Percentiles rank a stretch among this genome's conserved stretches.
These are phyloP conservation scores for Thraustochytrium sp. DNA, from an alignment of 352 stramenopile genomes.

Conservation along the genomic window DNA sequence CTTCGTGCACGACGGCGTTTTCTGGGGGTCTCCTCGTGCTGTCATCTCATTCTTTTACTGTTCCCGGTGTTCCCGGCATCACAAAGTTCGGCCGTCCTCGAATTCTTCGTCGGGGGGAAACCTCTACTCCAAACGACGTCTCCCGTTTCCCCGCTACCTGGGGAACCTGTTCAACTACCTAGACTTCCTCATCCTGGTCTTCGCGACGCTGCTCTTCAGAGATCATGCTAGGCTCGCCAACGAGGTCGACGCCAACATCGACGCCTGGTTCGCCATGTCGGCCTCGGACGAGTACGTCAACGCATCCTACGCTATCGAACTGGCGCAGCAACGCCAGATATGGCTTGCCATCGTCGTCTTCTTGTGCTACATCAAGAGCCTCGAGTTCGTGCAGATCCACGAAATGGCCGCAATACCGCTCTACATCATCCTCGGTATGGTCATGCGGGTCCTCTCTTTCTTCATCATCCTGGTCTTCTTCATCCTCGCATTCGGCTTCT, in stretches of 20 bases:
- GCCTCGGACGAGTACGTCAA: conserved; percentile 4
- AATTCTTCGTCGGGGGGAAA: not conserved
- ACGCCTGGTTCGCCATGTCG: not conserved
- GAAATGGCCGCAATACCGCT: conserved; percentile 24
- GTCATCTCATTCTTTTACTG: too few species aligned
- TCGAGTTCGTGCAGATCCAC: conserved; percentile 38
- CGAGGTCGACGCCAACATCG: not conserved
- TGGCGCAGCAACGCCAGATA: not conserved
- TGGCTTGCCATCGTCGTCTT: conserved; percentile 13
- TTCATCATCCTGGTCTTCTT: conserved; percentile 42
- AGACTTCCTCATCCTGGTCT: conserved; percentile 18
- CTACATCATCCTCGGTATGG: conserved; percentile 33
- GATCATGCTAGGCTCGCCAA: not conserved
- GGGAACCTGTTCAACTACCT: conserved; percentile 36
- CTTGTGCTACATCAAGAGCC: conserved; percentile 40
- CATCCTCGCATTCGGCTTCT: conserved; percentile 40
- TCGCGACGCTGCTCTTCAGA: not conserved
- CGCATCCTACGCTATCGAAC: not conserved
- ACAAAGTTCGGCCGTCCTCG: not conserved
- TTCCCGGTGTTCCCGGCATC: too few species aligned
- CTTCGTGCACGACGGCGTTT: not conserved
- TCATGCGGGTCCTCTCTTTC: not conserved
- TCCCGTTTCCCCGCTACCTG: not conserved
- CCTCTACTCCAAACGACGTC: too few species aligned
- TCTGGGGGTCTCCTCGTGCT: too few species aligned